phyloP scores from a whole-genome alignment of 306 rosid species.

The Bauhinia variegata region DNA sequence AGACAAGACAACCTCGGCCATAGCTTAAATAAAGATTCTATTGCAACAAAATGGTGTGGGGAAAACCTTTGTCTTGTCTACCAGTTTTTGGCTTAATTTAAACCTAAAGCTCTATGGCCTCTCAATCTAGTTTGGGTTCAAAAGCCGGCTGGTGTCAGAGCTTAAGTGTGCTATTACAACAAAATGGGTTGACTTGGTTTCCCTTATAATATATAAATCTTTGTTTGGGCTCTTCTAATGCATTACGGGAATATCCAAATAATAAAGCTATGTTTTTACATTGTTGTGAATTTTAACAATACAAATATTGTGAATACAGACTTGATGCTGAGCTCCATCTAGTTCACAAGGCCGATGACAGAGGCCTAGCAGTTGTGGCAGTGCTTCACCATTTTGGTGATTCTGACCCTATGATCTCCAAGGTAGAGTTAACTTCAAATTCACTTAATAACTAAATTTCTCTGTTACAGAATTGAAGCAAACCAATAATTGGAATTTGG shows the following conservation, averaged over 20 bases:
- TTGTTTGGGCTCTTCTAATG: no score
- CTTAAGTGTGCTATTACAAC: no score
- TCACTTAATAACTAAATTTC: not conserved
- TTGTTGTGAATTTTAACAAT: not conserved
- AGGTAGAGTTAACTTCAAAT: conserved; percentile 45
- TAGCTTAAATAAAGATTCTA: not conserved
- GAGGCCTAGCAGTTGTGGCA: conserved; percentile 57
- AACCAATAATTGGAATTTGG: not conserved
- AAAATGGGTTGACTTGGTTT: no score
- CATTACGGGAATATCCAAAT: no score
- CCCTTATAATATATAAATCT: no score
- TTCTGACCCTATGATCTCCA: conserved; percentile 55
- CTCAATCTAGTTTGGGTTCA: no score
- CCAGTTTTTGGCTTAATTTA: no score
- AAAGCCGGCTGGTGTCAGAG: no score
- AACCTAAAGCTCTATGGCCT: no score
- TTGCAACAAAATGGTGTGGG: no score
- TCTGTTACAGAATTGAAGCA: not conserved
- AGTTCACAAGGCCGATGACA: conserved; percentile 60
- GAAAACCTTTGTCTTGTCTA: no score
- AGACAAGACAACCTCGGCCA: not conserved
- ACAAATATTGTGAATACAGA: conserved; percentile 32
- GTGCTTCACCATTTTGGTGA: conserved; percentile 56
- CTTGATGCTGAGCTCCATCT: conserved; percentile 70
- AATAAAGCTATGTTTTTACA: not conserved